phyloP scores from a whole-genome alignment of 2,329 filamentous ascomycete species.

The Dactylonectria macrodidyma region DNA sequence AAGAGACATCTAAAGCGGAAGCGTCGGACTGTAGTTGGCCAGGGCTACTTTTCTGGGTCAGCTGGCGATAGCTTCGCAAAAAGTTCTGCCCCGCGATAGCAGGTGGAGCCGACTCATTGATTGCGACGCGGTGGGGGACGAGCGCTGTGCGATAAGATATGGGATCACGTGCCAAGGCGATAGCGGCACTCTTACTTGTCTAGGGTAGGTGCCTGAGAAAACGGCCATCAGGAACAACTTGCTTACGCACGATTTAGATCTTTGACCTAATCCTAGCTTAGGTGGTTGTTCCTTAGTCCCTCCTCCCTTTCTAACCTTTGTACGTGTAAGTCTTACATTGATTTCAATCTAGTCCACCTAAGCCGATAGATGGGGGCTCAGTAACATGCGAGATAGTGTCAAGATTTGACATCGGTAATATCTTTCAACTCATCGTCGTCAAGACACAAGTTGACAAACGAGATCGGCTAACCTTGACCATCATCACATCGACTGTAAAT shows the following conservation, averaged over 20 bases:
- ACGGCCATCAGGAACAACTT: neutral
- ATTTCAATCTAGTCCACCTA: no score
- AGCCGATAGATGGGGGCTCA: no score
- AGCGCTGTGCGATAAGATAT: conserved; percentile 35
- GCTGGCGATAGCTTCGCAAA: conserved; percentile 51
- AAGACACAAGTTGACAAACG: no score
- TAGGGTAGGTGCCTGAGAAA: conserved; percentile 13
- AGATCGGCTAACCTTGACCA: neutral
- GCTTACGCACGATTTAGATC: no score
- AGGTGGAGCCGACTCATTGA: conserved; percentile 44
- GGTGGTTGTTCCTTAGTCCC: no score
- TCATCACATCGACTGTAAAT: neutral
- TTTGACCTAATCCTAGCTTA: no score
- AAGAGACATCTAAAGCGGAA: conserved; percentile 49
- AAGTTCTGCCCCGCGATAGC: conserved; percentile 50
- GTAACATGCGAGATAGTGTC: no score
- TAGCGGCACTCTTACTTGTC: neutral
- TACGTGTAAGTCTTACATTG: no score
- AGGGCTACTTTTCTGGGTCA: conserved; percentile 43
- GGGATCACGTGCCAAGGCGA: conserved; percentile 37
- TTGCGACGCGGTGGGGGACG: conserved; percentile 50
- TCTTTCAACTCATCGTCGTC: no score
- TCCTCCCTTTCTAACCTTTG: no score
- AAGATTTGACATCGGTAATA: no score
- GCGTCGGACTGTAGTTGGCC: conserved; percentile 31